phyloP scores from a whole-genome alignment of 345 rosid species.

The Syzygium grande region DNA sequence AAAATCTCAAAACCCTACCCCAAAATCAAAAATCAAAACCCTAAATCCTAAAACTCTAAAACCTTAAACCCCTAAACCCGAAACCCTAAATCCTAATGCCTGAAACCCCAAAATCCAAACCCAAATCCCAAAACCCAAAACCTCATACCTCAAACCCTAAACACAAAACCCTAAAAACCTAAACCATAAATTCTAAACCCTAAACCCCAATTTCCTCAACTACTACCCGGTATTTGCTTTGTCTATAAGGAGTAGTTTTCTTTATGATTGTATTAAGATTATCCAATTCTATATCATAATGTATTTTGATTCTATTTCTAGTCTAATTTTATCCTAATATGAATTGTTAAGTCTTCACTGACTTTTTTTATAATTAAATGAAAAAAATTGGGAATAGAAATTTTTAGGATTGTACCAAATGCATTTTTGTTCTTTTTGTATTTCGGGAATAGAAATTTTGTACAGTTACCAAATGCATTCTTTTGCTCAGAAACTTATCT shows the following conservation, averaged over 20 bases:
- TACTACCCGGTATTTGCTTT: too few relatives aligned
- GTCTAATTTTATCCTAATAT: too few relatives aligned
- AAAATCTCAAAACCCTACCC: neutral
- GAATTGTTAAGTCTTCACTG: too few relatives aligned
- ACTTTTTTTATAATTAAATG: too few relatives aligned
- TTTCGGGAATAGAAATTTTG: fast-evolving
- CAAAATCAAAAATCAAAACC: neutral
- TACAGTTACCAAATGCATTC: fast-evolving
- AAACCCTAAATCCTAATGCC: slow-evolving; percentile 9
- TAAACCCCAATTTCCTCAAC: too few relatives aligned
- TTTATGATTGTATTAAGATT: too few relatives aligned
- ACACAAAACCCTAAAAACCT: too few relatives aligned
- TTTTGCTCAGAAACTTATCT: fast-evolving
- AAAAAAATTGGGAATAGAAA: too few relatives aligned
- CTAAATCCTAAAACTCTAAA: slow-evolving; percentile 10
- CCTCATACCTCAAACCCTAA: slow-evolving; percentile 1
- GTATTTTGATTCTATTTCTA: neutral
- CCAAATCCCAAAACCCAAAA: slow-evolving; percentile 7
- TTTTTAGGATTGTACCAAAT: fast-evolving
- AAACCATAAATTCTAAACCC: too few relatives aligned
- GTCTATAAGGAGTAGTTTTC: too few relatives aligned
- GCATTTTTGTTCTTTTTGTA: too few relatives aligned
- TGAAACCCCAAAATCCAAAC: slow-evolving; percentile 8
- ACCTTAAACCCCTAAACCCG: slow-evolving; percentile 15
- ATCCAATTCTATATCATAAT: too few relatives aligned